Percentiles rank a stretch among this genome's conserved stretches.
phyloP scores from a whole-genome alignment of 208 protist species.

The Porcisia hertigi region DNA sequence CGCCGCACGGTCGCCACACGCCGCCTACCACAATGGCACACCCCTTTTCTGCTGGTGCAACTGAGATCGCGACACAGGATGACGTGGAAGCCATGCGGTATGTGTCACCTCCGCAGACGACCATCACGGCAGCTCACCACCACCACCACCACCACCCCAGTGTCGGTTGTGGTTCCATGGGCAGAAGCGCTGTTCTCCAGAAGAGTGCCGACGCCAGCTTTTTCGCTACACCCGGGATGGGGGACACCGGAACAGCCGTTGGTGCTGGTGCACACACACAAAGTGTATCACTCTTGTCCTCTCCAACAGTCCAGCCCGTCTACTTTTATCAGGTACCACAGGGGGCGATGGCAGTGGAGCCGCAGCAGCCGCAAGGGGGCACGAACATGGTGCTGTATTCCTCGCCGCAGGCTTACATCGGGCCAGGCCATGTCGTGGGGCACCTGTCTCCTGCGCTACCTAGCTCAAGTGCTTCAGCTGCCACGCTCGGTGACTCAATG shows the following conservation, averaged over 20 bases:
- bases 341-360: not conserved
- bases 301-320: constrained; percentile 5
- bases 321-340: constrained; percentile 15
- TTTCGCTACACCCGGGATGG: not conserved
- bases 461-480: not conserved
- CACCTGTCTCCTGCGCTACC: not conserved
- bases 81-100: not conserved
- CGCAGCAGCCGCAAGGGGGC: not conserved
- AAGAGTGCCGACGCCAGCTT: not conserved
- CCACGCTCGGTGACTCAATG: not conserved
- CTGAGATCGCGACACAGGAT: not conserved
- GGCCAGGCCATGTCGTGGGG: not conserved
- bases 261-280: not conserved
- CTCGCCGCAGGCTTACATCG: constrained; percentile 13
- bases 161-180: not conserved
- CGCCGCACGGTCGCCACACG: not conserved
- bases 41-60: not conserved
- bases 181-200: not conserved
- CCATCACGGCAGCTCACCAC: not conserved
- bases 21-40: not conserved
- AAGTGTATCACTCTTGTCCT: constrained; percentile 17
- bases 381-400: constrained; percentile 16
- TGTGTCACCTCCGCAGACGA: constrained; percentile 4
- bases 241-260: too few species aligned
- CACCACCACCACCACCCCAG: not conserved